Evolutionary conservation across 2,329 filamentous ascomycete genomes (phyloP).

Genomic region (Nigrospora oryzae): DNA sequence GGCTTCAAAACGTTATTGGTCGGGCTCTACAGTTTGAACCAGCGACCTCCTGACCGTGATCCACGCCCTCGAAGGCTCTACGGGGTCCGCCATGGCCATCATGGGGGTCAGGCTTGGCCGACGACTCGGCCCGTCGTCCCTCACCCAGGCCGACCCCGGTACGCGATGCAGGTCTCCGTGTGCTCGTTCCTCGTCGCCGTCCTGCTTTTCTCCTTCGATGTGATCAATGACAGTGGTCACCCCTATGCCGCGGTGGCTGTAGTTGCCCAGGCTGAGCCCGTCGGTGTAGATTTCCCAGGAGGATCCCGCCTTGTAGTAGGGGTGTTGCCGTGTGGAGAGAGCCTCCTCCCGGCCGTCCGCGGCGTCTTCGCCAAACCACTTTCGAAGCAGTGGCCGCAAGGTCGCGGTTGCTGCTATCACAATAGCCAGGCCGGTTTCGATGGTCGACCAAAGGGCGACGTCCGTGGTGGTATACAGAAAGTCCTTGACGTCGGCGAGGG

Average conservation of each 20-base stretch:
- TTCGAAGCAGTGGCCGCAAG: slow-evolving; percentile 24
- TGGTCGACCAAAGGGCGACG: slow-evolving; percentile 36
- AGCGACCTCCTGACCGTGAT: slow-evolving; percentile 8
- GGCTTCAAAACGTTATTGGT: too few species aligned
- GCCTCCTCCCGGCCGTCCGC: slow-evolving; percentile 1
- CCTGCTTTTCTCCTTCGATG: not conserved
- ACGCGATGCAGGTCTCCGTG: not conserved
- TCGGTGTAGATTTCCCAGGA: slow-evolving; percentile 2
- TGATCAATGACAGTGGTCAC: slow-evolving; percentile 7
- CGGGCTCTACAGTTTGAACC: slow-evolving; percentile 3
- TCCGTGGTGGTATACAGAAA: slow-evolving; percentile 34
- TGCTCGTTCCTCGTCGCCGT: not conserved
- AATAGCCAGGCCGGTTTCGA: slow-evolving; percentile 33
- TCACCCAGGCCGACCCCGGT: slow-evolving; percentile 2
- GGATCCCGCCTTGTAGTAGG: slow-evolving; percentile 4
- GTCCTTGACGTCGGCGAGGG: slow-evolving; percentile 25
- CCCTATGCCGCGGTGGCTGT: slow-evolving; percentile 1
- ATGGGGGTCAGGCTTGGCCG: slow-evolving; percentile 1
- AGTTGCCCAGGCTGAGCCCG: not conserved
- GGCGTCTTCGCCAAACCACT: slow-evolving; percentile 4
- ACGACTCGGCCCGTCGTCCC: slow-evolving; percentile 4
- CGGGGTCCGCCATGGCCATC: not conserved
- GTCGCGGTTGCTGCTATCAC: slow-evolving; percentile 29
- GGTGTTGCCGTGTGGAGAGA: not conserved
- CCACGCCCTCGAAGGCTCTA: slow-evolving; percentile 1